Conservation (phyloP, 23 red algal species). For the Gracilaria gracilis region DNA sequence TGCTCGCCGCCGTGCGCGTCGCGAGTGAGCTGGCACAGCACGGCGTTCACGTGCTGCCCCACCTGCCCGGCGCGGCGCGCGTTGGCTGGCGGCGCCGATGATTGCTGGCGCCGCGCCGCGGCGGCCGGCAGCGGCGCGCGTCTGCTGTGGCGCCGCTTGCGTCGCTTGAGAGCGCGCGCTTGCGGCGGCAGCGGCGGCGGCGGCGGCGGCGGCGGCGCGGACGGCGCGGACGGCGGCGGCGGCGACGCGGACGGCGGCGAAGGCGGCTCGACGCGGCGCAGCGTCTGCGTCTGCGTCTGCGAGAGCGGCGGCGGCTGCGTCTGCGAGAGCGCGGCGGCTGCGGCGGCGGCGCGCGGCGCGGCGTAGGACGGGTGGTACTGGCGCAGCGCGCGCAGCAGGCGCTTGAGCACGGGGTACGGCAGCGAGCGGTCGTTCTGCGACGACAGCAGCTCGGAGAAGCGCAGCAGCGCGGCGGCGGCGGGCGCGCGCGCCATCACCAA, state of each 20-base stretch:
- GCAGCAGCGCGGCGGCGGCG: background rate
- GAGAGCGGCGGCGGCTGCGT: background rate
- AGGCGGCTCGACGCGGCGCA: no score
- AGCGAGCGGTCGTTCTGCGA: constrained; percentile 6
- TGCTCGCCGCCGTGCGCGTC: background rate
- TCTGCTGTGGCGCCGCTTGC: no score
- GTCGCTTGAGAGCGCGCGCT: background rate
- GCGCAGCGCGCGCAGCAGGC: constrained; percentile 36
- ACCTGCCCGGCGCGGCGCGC: background rate
- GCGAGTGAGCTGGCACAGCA: background rate
- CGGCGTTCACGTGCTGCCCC: background rate
- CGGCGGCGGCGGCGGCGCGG: no score
- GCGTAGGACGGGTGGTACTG: constrained; percentile 35
- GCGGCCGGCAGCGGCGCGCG: no score
- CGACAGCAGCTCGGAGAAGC: constrained; percentile 4
- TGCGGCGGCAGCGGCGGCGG: no score
- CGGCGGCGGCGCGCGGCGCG: background rate
- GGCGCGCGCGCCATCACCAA: background rate
- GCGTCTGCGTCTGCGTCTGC: constrained; percentile 47
- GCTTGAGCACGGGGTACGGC: constrained; percentile 36
- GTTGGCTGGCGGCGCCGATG: no score
- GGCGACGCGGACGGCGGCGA: no score
- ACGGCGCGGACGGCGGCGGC: no score
- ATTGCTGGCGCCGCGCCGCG: no score
- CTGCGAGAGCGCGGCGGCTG: constrained; percentile 9